Percentiles rank a stretch among this genome's conserved stretches.
Conservation (phyloP, 2,329 filamentous ascomycete genomes). For the Colletotrichum nymphaeae region DNA sequence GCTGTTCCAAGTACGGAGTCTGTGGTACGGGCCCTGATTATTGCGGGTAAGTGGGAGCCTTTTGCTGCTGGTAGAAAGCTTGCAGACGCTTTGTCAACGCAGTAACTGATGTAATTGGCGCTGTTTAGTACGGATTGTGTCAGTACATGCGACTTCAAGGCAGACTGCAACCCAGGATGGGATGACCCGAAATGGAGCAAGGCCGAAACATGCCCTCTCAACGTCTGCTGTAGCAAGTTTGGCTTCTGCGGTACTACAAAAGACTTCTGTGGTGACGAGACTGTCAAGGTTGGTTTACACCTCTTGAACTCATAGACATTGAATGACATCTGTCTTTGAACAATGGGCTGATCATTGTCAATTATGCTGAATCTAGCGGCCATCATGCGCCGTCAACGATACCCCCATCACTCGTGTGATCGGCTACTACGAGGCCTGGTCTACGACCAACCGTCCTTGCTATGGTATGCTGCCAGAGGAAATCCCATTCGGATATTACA, state of each 20-base stretch:
- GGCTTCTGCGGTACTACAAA: slow-evolving; percentile 47
- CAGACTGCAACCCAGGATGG: slow-evolving; percentile 46
- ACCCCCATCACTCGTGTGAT: slow-evolving; percentile 18
- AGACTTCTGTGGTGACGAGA: slow-evolving; percentile 40
- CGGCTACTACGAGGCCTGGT: slow-evolving; percentile 38
- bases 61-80: slow-evolving; percentile 40
- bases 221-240: slow-evolving; percentile 49
- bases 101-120: too few relatives aligned
- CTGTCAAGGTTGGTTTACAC: neutral
- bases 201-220: slow-evolving; percentile 45
- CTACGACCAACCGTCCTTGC: neutral
- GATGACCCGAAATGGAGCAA: slow-evolving; percentile 39
- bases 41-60: too few relatives aligned
- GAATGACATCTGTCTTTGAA: too few relatives aligned
- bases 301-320: too few relatives aligned
- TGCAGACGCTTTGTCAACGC: too few relatives aligned
- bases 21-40: too few relatives aligned
- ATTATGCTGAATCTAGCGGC: too few relatives aligned
- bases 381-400: too few relatives aligned
- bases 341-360: too few relatives aligned
- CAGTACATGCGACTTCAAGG: slow-evolving; percentile 40
- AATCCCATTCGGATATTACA: slow-evolving; percentile 40
- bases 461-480: slow-evolving; percentile 39
- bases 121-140: slow-evolving; percentile 44
- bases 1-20: too few relatives aligned